Evolutionary conservation across 306 rosid species (phyloP).

Genomic region (Hippophae tibetana): DNA sequence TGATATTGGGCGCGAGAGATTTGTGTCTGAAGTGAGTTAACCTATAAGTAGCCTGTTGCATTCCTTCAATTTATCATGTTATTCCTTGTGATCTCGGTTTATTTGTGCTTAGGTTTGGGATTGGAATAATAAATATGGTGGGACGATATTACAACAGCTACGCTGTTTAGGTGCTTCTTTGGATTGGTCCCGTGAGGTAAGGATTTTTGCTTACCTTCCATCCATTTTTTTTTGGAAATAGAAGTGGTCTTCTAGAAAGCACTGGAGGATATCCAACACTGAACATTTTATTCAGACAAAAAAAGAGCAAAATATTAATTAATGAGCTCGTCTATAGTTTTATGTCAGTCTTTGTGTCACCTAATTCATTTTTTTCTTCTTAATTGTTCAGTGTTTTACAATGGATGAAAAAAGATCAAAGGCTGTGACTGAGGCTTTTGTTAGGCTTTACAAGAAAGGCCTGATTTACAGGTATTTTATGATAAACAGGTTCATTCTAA

Average conservation of each 20-base stretch:
- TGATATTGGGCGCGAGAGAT: conserved; percentile 77
- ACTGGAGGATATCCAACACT: too few relatives aligned
- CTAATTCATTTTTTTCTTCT: conserved; percentile 5
- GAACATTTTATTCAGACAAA: too few relatives aligned
- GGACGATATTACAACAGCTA: conserved; percentile 71
- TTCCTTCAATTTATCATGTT: conserved; percentile 2
- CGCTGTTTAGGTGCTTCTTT: conserved; percentile 88
- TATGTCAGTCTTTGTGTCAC: not conserved
- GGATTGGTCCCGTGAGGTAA: conserved; percentile 98
- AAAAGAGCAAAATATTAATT: too few relatives aligned
- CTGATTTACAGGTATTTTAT: conserved; percentile 71
- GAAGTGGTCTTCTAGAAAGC: too few relatives aligned
- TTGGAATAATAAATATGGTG: conserved; percentile 81
- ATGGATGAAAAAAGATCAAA: conserved; percentile 83
- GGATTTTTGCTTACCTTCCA: conserved; percentile 3
- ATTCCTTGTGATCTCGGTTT: conserved; percentile 11
- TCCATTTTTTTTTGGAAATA: not conserved
- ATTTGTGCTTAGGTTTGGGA: conserved; percentile 65
- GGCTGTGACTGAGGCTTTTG: conserved; percentile 94
- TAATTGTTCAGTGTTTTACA: conserved; percentile 61
- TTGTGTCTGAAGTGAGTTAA: conserved; percentile 60
- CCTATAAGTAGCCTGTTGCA: not conserved
- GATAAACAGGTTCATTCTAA: too few relatives aligned
- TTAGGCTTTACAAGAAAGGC: conserved; percentile 58
- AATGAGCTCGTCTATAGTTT: not conserved